Evolutionary conservation across 768 basidiomycete species (phyloP).

Genomic region (Rubroboletus pulcherrimus): DNA sequence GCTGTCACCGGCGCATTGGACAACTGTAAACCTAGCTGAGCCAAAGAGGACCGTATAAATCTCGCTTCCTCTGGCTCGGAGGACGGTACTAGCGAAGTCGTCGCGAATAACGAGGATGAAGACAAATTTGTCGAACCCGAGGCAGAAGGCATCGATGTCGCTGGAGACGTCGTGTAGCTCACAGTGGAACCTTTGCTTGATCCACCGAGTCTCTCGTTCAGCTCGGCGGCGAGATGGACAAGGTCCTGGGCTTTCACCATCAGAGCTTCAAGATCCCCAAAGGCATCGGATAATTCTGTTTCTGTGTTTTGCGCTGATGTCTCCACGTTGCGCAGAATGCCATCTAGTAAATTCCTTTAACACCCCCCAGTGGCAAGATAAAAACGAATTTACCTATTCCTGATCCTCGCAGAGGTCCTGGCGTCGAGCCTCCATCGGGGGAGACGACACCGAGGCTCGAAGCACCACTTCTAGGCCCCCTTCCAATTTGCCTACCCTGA

Average conservation of each 20-base stretch:
- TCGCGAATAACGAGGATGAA: conserved; percentile 22
- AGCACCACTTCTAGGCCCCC: conserved; percentile 15
- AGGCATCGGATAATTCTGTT: conserved; percentile 66
- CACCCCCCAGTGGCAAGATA: not conserved
- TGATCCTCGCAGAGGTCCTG: conserved; percentile 19
- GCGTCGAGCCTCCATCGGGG: conserved; percentile 15
- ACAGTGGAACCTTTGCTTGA: conserved; percentile 15
- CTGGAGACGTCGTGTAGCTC: conserved; percentile 1
- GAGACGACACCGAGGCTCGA: conserved; percentile 19
- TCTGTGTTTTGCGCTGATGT: conserved; percentile 59
- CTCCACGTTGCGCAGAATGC: conserved; percentile 77
- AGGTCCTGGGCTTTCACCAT: conserved; percentile 92
- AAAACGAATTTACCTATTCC: conserved; percentile 27
- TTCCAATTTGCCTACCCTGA: conserved; percentile 32
- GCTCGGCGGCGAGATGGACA: conserved; percentile 83
- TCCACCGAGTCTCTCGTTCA: conserved; percentile 76
- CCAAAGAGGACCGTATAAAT: conserved; percentile 83
- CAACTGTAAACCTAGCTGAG: conserved; percentile 84
- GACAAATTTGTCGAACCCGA: conserved; percentile 22
- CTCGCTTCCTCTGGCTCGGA: conserved; percentile 78
- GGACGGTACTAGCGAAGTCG: conserved; percentile 32
- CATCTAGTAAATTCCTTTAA: conserved; percentile 47
- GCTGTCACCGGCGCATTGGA: conserved; percentile 76
- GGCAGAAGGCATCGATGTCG: conserved; percentile 18
- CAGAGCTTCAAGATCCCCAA: conserved; percentile 84